Percentiles rank a stretch among this genome's conserved stretches.
phyloP scores from a whole-genome alignment of 208 protist genomes.

The Leishmania lainsoni region DNA sequence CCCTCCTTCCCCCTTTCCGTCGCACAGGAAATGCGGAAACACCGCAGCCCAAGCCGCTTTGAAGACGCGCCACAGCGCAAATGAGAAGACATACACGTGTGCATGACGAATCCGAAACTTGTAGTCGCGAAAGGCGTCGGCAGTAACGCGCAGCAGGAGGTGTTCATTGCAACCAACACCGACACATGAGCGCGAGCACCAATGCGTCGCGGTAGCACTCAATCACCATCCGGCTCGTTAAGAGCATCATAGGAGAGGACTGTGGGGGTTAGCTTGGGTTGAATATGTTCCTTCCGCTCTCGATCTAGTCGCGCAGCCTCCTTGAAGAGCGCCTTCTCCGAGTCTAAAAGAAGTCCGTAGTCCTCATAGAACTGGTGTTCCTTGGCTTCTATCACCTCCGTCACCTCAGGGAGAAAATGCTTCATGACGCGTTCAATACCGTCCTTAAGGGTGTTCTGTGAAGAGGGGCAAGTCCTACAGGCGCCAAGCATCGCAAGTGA shows the following conservation, averaged over 20 bases:
- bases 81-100: not conserved
- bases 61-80: not conserved
- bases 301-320: constrained; percentile 69
- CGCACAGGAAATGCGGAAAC: not conserved
- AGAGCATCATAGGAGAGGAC: constrained; percentile 78
- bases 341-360: constrained; percentile 79
- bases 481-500: constrained; percentile 91
- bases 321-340: constrained; percentile 76
- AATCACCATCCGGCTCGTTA: constrained; percentile 86
- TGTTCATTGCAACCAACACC: not conserved
- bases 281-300: constrained; percentile 54
- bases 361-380: constrained; percentile 85
- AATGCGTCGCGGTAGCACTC: not conserved
- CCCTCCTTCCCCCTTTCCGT: not conserved
- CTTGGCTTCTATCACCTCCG: constrained; percentile 68
- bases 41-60: not conserved
- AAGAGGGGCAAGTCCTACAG: constrained; percentile 90
- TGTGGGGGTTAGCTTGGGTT: constrained; percentile 44
- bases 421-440: constrained; percentile 92
- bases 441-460: constrained; percentile 88
- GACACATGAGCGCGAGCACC: too few relatives aligned
- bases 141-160: not conserved
- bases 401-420: constrained; percentile 94
- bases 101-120: too few relatives aligned
- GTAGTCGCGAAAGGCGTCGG: too few relatives aligned